Evolutionary conservation across 2,329 filamentous ascomycete species (phyloP), one percentile per base, ranked within the genome.

Genomic region (Fusarium nodosum): DNA sequence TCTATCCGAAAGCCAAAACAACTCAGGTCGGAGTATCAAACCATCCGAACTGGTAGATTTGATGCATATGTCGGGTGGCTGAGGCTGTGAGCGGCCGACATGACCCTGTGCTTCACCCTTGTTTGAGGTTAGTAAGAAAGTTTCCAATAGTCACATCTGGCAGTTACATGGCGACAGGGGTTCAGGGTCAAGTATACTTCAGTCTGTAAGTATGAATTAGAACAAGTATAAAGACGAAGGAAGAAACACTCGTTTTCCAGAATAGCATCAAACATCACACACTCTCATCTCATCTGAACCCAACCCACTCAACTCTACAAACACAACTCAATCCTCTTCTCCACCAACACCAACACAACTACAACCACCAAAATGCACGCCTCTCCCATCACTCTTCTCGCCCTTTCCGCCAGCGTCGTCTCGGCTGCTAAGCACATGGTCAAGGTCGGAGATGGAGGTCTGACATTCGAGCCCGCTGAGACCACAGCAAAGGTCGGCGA

Each of bases 391-490:
- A 47, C 34, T 28, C 42, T 73, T 36, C 33, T 73, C 52, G 59
- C 60, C 12, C 50, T 72, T 41, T 55, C 60, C 18, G 47, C 58
- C 38, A 55, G 51, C 26, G 28, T 55, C 30, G 51, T 70, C 36
- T 71, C 69, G 11, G 56, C 56, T 45, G 63, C 51, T 7, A 63
- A 65, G 22, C 72, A 74, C 33, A 44, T 74, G 16, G 72, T 74
- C 39, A 74, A 74, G 39, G 72, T 74, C 24, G 72, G 72, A 12
- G 68, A 72, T 12, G 56, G 56, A 7, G 72, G 76, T 15, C 75
- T 88, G 33, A 80, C 75, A 24, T 90, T 87, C 76, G 80, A 77
- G 13, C 88, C 88, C 11, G 79, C 84, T 59, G 81, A 81, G 55
- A 71, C 90, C 60, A 77, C 78, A 20, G 88, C 86, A 20, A 77